Base-by-base conservation (phyloP, 129 eudicot genomes). In the Sambucus nigra region DNA sequence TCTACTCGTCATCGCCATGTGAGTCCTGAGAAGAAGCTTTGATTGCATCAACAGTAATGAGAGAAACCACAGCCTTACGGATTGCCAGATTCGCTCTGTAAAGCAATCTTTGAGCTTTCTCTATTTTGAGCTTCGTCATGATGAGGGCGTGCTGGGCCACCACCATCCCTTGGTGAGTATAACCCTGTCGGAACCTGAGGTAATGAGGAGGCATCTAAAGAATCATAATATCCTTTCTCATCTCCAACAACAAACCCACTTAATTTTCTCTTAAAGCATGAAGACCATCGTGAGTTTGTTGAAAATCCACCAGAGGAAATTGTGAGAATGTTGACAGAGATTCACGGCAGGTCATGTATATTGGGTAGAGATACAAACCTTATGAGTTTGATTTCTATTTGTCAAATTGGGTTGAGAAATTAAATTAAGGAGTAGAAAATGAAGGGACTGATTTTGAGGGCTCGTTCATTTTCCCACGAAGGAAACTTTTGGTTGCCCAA, bases 1-100 rank as follows among this genome's bases (percentile, higher is more conserved):
- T 47, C 62, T 28, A 5, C 19, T 31, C 49, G 29, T 38, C 24
- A 13, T 23, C 27, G 17, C 17, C 68, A 42, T 53, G 58, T 2
- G 66, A 55, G 9, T 28, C 50, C 7, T 53, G 73, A 21, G 13
- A 16, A 41, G 84, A 67, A 65, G 78, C 87, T 75, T 74, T 75
- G 14, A 84, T 63, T 53, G 97, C 93, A 39, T 84, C 88, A 12
- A 95, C 97, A 26, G 80, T 71, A 88, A 76, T 78, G 14, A 89
- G 58, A 67, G 88, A 79, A 56, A 71, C 67, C 26, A 72, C 88
- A 17, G 97, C 97, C 75, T 84, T 85, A 60, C 82, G 86, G 56
- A 81, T 73, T 14, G 93, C 95, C 63, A 81, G 49, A 55, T 84
- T 95, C 35, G 95, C 95, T 57, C 83, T 81, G 52, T 61, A 72